phyloP scores from a whole-genome alignment of 1,139 yeast genomes.

The Scheffersomyces parashehatae region DNA sequence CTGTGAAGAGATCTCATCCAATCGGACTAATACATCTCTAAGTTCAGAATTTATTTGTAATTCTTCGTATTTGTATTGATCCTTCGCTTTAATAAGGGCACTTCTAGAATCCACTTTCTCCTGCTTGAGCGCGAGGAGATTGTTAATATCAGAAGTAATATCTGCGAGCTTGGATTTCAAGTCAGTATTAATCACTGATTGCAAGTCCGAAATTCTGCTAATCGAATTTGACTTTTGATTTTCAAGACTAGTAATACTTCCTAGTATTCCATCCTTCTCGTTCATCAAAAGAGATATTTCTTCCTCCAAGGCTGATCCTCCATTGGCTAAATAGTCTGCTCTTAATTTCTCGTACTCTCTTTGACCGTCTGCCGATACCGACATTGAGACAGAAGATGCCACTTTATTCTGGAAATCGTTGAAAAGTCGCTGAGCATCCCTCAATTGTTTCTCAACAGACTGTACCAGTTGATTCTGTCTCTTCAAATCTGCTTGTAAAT shows the following conservation, averaged over 20 bases:
- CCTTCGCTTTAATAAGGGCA: slow-evolving; percentile 45
- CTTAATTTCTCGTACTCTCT: slow-evolving; percentile 63
- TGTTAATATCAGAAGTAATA: slow-evolving; percentile 30
- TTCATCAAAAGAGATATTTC: slow-evolving; percentile 42
- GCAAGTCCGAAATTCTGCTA: slow-evolving; percentile 38
- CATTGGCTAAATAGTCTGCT: slow-evolving; percentile 54
- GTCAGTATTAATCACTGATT: slow-evolving; percentile 32
- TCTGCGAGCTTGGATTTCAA: slow-evolving; percentile 35
- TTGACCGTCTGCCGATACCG: slow-evolving; percentile 52
- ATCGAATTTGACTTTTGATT: slow-evolving; percentile 46
- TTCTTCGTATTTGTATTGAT: slow-evolving; percentile 49
- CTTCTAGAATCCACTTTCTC: slow-evolving; percentile 45
- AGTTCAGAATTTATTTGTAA: slow-evolving; percentile 62
- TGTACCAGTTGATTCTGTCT: slow-evolving; percentile 51
- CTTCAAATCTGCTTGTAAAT: slow-evolving; percentile 51
- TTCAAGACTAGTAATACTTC: slow-evolving; percentile 40
- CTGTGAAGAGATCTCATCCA: slow-evolving; percentile 73
- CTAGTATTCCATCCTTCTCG: slow-evolving; percentile 44
- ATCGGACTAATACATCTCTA: slow-evolving; percentile 57
- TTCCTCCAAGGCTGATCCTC: slow-evolving; percentile 62
- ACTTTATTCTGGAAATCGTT: slow-evolving; percentile 41
- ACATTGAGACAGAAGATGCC: slow-evolving; percentile 25
- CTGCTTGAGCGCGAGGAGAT: slow-evolving; percentile 34
- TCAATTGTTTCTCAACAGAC: slow-evolving; percentile 48
- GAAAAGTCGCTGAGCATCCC: slow-evolving; percentile 45